A percentile compares a stretch with the other conserved stretches of the same genome.
These are phyloP conservation scores for Talaromyces marneffei DNA, from an alignment of 2,329 filamentous ascomycete genomes.

Conservation along the genomic window DNA sequence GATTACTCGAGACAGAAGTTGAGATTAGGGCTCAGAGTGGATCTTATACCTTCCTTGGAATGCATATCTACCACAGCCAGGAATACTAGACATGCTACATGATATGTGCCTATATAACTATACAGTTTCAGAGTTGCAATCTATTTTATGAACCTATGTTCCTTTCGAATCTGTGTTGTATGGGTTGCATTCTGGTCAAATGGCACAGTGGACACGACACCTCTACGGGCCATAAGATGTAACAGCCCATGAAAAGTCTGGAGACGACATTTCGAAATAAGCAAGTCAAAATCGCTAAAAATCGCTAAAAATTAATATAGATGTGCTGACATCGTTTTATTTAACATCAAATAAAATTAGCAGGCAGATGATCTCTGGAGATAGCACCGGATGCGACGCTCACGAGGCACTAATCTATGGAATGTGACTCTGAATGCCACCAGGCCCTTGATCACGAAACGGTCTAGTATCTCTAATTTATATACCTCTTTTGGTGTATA, in stretches of 20 bases:
- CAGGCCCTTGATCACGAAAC: not conserved
- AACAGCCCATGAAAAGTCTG: not conserved
- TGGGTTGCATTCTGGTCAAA: not conserved
- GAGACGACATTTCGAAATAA: not conserved
- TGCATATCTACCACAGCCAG: not conserved
- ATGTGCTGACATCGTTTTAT: not conserved
- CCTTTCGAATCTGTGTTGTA: not conserved
- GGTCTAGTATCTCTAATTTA: not conserved
- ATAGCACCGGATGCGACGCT: not conserved
- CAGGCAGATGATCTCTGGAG: not conserved
- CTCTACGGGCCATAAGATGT: not conserved
- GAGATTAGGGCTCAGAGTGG: not conserved
- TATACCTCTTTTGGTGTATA: not conserved
- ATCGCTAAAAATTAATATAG: not conserved
- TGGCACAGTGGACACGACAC: not conserved
- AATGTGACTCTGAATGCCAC: slow-evolving; percentile 1
- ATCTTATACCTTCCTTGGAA: not conserved
- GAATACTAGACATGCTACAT: not conserved
- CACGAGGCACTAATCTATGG: slow-evolving; percentile 1
- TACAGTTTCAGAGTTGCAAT: not conserved
- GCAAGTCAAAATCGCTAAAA: not conserved
- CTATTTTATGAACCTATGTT: not conserved
- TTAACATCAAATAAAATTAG: not conserved
- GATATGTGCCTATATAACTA: not conserved
- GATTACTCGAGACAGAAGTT: not conserved